These are phyloP conservation scores for Malassezia sympodialis DNA, from an alignment of 1,284 basidiomycete species.

Conservation along the genomic window DNA sequence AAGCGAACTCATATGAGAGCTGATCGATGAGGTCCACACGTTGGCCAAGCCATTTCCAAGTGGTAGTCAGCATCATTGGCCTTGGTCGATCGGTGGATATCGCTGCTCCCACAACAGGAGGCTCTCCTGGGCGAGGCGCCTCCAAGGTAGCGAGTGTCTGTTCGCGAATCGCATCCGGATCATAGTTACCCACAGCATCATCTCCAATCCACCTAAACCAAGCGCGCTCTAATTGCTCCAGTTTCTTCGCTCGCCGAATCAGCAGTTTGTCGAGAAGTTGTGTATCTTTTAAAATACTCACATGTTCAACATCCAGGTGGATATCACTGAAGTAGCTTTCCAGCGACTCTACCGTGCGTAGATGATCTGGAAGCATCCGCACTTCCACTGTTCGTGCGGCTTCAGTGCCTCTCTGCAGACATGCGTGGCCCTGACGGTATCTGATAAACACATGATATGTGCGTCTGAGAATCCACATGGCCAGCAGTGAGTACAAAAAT, in stretches of 20 bases:
- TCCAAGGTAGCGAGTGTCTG: constrained; percentile 9
- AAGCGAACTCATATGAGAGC: constrained; percentile 29
- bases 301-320: constrained; percentile 63
- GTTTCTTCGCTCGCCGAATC: constrained; percentile 64
- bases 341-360: constrained; percentile 71
- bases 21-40: constrained; percentile 37
- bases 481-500: constrained; percentile 77
- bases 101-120: constrained; percentile 3
- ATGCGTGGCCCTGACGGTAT: constrained; percentile 59
- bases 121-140: constrained; percentile 1
- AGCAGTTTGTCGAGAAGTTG: constrained; percentile 63
- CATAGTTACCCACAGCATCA: constrained; percentile 64
- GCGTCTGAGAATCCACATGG: constrained; percentile 72
- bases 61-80: constrained; percentile 20
- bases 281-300: constrained; percentile 77
- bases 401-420: not conserved
- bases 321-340: constrained; percentile 79
- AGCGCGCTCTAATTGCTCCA: constrained; percentile 64
- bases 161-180: constrained; percentile 52
- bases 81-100: constrained; percentile 19
- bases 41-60: constrained; percentile 28
- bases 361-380: constrained; percentile 67
- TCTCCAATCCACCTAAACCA: constrained; percentile 90
- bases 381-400: constrained; percentile 77
- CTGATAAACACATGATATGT: constrained; percentile 83